Evolutionary conservation across 2,329 filamentous ascomycete genomes (phyloP).

Genomic region (Monilinia vaccinii-corymbosi): DNA sequence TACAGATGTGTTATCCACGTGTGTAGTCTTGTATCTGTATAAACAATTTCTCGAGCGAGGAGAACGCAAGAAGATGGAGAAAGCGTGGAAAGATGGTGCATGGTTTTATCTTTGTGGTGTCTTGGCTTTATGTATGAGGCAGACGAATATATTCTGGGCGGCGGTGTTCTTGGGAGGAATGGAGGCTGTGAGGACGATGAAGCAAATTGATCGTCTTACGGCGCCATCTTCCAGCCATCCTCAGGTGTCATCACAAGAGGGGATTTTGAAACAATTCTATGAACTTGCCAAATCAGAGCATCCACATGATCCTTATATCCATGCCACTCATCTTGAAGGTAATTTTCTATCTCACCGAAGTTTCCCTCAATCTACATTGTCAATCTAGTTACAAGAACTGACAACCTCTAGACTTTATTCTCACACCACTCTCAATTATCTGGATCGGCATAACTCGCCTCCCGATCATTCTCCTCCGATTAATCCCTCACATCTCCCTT

Average conservation of each 20-base stretch:
- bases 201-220: conserved; percentile 16
- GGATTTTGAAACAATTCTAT: conserved; percentile 39
- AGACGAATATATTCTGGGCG: conserved; percentile 97
- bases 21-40: conserved; percentile 65
- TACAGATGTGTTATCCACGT: conserved; percentile 78
- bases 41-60: conserved; percentile 39
- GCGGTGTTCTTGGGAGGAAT: conserved; percentile 64
- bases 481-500: conserved; percentile 48
- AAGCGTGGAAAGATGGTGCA: not conserved
- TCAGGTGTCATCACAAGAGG: not conserved
- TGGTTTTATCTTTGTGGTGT: conserved; percentile 47
- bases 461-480: conserved; percentile 34
- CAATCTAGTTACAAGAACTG: not conserved
- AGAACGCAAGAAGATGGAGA: conserved; percentile 1
- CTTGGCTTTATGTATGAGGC: conserved; percentile 65
- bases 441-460: conserved; percentile 46
- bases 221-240: not conserved
- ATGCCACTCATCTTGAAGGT: conserved; percentile 41
- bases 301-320: not conserved
- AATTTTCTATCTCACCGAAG: conserved; percentile 16
- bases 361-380: not conserved
- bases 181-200: conserved; percentile 44
- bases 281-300: not conserved
- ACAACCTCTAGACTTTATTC: conserved; percentile 40
- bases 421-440: conserved; percentile 52